Base-by-base conservation (phyloP, 2,329 filamentous ascomycete species). In the Nannizzia gypsea region DNA sequence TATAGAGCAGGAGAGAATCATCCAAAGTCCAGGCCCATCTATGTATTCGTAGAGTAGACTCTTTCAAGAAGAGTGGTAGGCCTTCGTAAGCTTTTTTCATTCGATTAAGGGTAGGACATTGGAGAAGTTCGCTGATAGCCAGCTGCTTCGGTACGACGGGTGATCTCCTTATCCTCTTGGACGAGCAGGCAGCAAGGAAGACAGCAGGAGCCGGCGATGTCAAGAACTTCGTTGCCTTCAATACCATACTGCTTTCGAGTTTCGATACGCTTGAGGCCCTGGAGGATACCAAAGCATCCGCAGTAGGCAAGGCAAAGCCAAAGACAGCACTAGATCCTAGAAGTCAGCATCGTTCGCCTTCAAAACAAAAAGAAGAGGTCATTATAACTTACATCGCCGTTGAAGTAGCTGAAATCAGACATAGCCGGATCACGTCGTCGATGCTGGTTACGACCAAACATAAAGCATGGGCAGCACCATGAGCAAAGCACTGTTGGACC, bases 91-190 rank as follows among this genome's bases (percentile, higher is more conserved):
- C n/a, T 11, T 5, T 2, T 13, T n/a, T 13, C 4, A 6, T 20
- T 20, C 15, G 9, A 22, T 26, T 5, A 50, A 50, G 44, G 44
- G 20, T 50, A 50, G 20, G 44, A 26, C 56, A 57, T 57, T 28
- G 36, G 34, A 9, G 56, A n/a, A 11, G 38, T 28, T 28, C 24
- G 59, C 61, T 70, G 66, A 60, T 71, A 71, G 17, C 66, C 67
- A 22, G 60, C 58, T 28, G 64, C 60, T 3, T 61, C 60, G 3
- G 63, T 62, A 59, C 68, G 64, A 6, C 55, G 60, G 17, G 67
- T 64, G 11, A 67, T 76, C 66, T 84, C 82, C 64, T 82, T 81
- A 66, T 83, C 80, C 60, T 83, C 76, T 72, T 85, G 82, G 63
- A 83, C 75, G 60, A 83, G 69, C 4, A 76, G 74, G 66, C 82